These are phyloP conservation scores for Aphanomyces euteiches DNA, from an alignment of 352 stramenopile species.

Conservation along the genomic window DNA sequence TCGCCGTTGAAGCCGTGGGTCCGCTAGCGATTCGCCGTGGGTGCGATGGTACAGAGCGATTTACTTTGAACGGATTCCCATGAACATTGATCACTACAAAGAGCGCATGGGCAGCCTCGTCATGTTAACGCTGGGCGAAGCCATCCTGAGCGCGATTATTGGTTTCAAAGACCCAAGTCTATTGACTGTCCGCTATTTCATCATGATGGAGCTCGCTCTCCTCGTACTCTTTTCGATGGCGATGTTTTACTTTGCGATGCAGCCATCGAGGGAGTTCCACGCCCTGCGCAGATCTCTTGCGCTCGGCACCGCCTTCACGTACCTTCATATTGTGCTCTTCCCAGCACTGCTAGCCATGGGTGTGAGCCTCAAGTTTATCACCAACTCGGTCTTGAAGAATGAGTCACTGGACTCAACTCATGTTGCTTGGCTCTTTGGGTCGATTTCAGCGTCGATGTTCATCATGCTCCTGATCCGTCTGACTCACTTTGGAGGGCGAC, in stretches of 20 bases:
- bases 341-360: conserved; percentile 22
- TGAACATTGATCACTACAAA: conserved; percentile 29
- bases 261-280: conserved; percentile 18
- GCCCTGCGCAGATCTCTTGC: conserved; percentile 18
- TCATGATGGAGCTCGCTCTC: conserved; percentile 24
- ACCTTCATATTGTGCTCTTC: conserved; percentile 5
- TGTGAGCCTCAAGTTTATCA: conserved; percentile 24
- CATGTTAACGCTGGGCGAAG: conserved; percentile 24
- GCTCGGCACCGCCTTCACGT: conserved; percentile 15
- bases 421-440: conserved; percentile 17
- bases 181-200: conserved; percentile 13
- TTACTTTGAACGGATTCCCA: conserved; percentile 2
- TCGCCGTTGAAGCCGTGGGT: background rate
- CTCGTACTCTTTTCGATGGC: conserved; percentile 25
- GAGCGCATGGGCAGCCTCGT: conserved; percentile 28
- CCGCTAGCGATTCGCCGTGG: background rate
- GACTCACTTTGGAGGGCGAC: conserved; percentile 18
- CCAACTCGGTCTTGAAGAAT: conserved; percentile 7
- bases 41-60: background rate
- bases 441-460: conserved; percentile 18
- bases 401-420: background rate
- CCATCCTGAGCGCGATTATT: conserved; percentile 27
- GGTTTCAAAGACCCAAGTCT: conserved; percentile 4
- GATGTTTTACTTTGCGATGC: conserved; percentile 30
- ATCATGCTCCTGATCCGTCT: conserved; percentile 18